Evolutionary conservation across 2,329 filamentous ascomycete genomes (phyloP), one percentile per base, ranked within the genome.

Genomic region (Teratosphaeriaceae sp.): DNA sequence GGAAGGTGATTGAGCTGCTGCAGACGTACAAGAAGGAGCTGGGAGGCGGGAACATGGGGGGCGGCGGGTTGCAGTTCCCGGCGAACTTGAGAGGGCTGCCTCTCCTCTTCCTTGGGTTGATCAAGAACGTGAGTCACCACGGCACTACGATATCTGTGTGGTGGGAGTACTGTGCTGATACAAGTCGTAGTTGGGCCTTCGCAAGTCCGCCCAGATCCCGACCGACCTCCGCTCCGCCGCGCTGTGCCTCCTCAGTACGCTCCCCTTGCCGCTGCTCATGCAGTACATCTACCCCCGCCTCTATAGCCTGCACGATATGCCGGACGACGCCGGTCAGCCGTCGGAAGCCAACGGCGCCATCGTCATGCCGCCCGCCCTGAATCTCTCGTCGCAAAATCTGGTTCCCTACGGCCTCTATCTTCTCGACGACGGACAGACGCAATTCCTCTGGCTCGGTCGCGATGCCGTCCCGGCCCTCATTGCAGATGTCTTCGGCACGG

Each of bases 11-110:
- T 21, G 92, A 98, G 69, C 78, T 98, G 38, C 73, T 98, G 47
- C 84, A 90, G 64, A 97, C 90, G 0, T 98, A 96, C 72, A 85
- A 88, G 69, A 97, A 97, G 71, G 92, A 98, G 65, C 77, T 98
- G 46, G 90, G 87, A 13, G 90, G 90, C 52, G 90, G 90, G 51
- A 96, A 90, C 67, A 92, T 96, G 79, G 89, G 90, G 40, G 89
- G 81, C 30, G 82, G 88, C 41, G 89, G 90, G 36, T 74, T 98
- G 15, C 92, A 96, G 62, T 92, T 97, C 73, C 89, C 92, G 16
- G 84, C 86, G 46, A 98, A 98, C 65, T 72, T 98, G 45, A 82
- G 90, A 44, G 88, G 82, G 24, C 74, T 98, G 20, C 89, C 92
- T 1, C 79, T 94, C 43, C 73, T 98, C 33, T 97, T 98, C 76